Percentiles rank a stretch among this genome's conserved stretches.
Evolutionary conservation across 2,329 filamentous ascomycete genomes (phyloP).

Genomic region (Cytospora chrysosperma): DNA sequence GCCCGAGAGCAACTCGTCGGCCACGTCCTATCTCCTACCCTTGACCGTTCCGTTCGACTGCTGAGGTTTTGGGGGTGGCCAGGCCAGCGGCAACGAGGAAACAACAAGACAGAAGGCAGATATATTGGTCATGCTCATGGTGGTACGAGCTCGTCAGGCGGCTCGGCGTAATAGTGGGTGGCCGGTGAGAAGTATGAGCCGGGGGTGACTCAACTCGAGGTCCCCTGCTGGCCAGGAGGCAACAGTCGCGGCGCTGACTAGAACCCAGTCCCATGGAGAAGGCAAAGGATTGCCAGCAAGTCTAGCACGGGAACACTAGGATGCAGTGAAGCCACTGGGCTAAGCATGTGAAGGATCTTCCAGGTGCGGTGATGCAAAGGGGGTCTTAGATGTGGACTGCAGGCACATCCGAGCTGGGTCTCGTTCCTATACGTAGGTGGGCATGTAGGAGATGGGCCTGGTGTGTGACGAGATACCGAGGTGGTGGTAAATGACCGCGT

Average conservation of each 20-base stretch:
- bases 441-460: background rate
- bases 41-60: conserved; percentile 16
- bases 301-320: background rate
- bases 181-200: conserved; percentile 18
- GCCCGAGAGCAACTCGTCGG: conserved; percentile 1
- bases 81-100: conserved; percentile 9
- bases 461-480: conserved; percentile 23
- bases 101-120: background rate
- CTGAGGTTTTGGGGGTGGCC: background rate
- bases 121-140: conserved; percentile 18
- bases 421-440: background rate
- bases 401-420: conserved; percentile 4
- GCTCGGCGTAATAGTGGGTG: conserved; percentile 22
- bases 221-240: background rate
- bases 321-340: conserved; percentile 21
- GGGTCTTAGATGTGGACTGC: background rate
- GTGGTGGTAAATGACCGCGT: conserved; percentile 13
- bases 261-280: background rate
- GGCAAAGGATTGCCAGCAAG: background rate
- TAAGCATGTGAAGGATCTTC: conserved; percentile 6
- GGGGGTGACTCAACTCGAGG: conserved; percentile 20
- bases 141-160: conserved; percentile 19
- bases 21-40: conserved; percentile 7
- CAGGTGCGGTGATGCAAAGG: conserved; percentile 15
- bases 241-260: background rate